phyloP scores from a whole-genome alignment of 441 rosid genomes.

The Euphorbia neoarborescens region DNA sequence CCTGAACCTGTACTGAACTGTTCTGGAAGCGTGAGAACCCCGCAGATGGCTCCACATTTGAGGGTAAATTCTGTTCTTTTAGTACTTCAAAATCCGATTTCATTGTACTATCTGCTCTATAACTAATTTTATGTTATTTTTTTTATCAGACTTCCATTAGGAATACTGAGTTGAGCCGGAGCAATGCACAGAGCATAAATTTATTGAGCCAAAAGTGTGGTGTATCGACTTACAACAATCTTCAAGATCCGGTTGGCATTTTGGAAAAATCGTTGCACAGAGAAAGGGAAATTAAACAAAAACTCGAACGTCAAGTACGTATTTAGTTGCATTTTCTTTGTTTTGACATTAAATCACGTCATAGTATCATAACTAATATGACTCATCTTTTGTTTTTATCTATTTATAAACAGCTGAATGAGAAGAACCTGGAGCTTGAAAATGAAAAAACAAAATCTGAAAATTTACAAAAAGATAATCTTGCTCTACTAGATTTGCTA shows the following conservation, averaged over 20 bases:
- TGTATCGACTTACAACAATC: neutral
- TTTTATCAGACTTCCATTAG: neutral
- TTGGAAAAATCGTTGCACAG: slow-evolving; percentile 18
- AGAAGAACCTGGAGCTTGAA: slow-evolving; percentile 23
- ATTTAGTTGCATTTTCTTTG: neutral
- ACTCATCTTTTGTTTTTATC: neutral
- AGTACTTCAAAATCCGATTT: neutral
- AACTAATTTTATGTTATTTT: neutral
- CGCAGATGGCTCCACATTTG: neutral
- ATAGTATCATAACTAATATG: too few species aligned
- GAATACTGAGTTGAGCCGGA: neutral
- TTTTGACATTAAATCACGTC: neutral
- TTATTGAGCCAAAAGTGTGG: neutral
- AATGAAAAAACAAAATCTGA: slow-evolving; percentile 21
- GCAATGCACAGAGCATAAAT: neutral
- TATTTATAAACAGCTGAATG: slow-evolving; percentile 11
- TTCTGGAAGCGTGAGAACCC: neutral
- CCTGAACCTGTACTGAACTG: neutral
- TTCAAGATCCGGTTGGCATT: neutral
- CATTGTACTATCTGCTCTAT: neutral
- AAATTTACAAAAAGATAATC: slow-evolving; percentile 20
- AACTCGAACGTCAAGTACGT: slow-evolving; percentile 39
- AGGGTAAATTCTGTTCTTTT: slow-evolving; percentile 10
- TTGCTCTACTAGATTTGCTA: slow-evolving; percentile 7
- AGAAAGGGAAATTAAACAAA: slow-evolving; percentile 22